A percentile compares a stretch with the other conserved stretches of the same genome.
Conservation (phyloP, 208 protist species). For the Trypanosoma cruzi region DNA sequence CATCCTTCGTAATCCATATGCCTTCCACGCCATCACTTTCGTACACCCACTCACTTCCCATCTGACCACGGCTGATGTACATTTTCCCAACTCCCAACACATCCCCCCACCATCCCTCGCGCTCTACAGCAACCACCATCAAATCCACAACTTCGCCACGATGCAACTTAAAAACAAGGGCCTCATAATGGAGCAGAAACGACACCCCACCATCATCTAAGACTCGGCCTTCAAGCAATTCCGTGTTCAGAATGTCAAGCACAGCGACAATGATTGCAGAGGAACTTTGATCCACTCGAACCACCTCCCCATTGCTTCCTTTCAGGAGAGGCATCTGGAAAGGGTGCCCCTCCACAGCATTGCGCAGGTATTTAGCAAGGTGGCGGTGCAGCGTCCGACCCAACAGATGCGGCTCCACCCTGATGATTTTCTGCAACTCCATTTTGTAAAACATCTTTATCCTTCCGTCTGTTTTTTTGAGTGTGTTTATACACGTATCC, state of each 20-base stretch:
- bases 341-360: slow-evolving; percentile 74
- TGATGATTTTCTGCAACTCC: slow-evolving; percentile 71
- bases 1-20: slow-evolving; percentile 66
- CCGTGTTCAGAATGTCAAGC: slow-evolving; percentile 74
- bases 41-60: slow-evolving; percentile 63
- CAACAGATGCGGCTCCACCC: slow-evolving; percentile 62
- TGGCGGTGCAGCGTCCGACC: slow-evolving; percentile 65
- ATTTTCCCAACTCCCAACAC: slow-evolving; percentile 77
- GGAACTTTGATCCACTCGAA: slow-evolving; percentile 45
- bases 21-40: slow-evolving; percentile 60
- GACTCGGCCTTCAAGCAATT: slow-evolving; percentile 73
- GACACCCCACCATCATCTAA: slow-evolving; percentile 80
- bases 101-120: slow-evolving; percentile 75
- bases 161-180: slow-evolving; percentile 83
- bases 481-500: slow-evolving; percentile 25
- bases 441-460: slow-evolving; percentile 84
- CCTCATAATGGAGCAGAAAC: slow-evolving; percentile 80
- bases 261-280: slow-evolving; percentile 82
- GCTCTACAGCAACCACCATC: slow-evolving; percentile 60
- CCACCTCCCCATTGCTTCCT: slow-evolving; percentile 10
- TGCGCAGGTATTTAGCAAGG: slow-evolving; percentile 65
- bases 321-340: slow-evolving; percentile 40
- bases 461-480: background rate
- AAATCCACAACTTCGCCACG: slow-evolving; percentile 85
- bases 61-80: slow-evolving; percentile 76